Base-by-base conservation (phyloP, 192 early-diverging fungal genomes). In the Phlyctochytrium planicorne region DNA sequence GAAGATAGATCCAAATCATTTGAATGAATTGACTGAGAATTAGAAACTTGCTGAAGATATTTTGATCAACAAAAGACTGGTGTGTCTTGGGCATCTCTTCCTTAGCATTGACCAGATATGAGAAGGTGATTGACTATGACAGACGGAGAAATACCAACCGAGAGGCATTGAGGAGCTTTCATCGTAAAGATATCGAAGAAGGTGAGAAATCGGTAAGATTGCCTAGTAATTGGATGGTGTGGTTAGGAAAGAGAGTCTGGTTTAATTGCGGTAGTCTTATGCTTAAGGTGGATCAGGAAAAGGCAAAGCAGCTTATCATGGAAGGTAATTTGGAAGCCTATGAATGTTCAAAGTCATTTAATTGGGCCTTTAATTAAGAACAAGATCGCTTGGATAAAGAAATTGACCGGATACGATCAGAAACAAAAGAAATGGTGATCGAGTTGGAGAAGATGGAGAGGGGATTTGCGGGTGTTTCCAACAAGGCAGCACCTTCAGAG, bases 1-100 rank as follows among this genome's bases (percentile, higher is more conserved):
- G n/a, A 17, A 10, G 6, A 14, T 17, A 33, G 30, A 32, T 20
- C 2, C 56, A 30, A 57, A 14, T 0, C 16, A 55, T 59, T 29
- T 27, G 1, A 12, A n/a, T 32, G 17, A 31, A 57, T 25, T 23
- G 55, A 52, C n/a, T n/a, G 40, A 25, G 36, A 17, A n/a, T 2
- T 53, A 80, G 66, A 50, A 69, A 14, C 34, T 80, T 23, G 74
- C 78, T 25, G 78, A 80, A 65, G 71, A 80, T 14, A 71, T 80
- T 20, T 67, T 76, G 31, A 71, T 52, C 16, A 47, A 69, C 33
- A 50, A 67, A 66, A 74, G 71, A 30, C 71, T 80, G 64, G 62
- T 64, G 20, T 3, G 20, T 66, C n/a, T n/a, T n/a, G n/a, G n/a
- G n/a, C n/a, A n/a, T n/a, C n/a, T 47, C 40, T 14, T 47, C 40